Evolutionary conservation across 2,329 filamentous ascomycete species (phyloP).

Genomic region (Fonsecaea pedrosoi): DNA sequence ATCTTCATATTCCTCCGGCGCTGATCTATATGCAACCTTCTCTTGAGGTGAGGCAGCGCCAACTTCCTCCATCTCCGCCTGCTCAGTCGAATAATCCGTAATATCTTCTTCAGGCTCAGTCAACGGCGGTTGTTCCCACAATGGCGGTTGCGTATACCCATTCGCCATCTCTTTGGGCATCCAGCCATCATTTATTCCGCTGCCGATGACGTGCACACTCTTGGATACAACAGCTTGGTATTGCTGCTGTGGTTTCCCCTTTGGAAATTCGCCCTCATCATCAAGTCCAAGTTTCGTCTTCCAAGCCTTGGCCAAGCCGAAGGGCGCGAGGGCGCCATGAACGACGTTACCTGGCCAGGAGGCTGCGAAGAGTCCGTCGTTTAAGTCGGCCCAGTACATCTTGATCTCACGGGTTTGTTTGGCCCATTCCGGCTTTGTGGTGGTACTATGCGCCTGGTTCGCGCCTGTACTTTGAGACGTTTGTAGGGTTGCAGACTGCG

Average conservation of each 20-base stretch:
- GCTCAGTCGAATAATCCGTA: background rate
- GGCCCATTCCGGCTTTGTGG: constrained; percentile 38
- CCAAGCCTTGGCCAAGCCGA: constrained; percentile 28
- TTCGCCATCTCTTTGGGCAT: constrained; percentile 20
- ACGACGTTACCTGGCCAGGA: constrained; percentile 52
- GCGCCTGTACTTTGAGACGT: background rate
- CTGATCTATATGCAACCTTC: background rate
- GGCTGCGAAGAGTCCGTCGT: constrained; percentile 58
- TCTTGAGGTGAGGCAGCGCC: background rate
- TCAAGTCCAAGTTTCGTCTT: constrained; percentile 11
- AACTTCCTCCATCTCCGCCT: background rate
- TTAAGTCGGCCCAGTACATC: constrained; percentile 55
- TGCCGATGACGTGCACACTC: constrained; percentile 32
- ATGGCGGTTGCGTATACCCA: constrained; percentile 11
- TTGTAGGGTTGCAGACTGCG: background rate
- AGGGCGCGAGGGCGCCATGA: constrained; percentile 51
- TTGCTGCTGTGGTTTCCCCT: constrained; percentile 2
- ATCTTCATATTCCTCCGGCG: constrained; percentile 3
- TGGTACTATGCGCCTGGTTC: background rate
- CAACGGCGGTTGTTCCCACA: constrained; percentile 14
- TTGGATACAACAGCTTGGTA: constrained; percentile 20
- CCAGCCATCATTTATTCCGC: constrained; percentile 31
- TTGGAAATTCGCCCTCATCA: constrained; percentile 10
- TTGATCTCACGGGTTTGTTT: constrained; percentile 47
- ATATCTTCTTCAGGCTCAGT: constrained; percentile 2